Evolutionary conservation across 768 basidiomycete genomes (phyloP), one percentile per base, ranked within the genome.

Genomic region (Lentinula sp.): DNA sequence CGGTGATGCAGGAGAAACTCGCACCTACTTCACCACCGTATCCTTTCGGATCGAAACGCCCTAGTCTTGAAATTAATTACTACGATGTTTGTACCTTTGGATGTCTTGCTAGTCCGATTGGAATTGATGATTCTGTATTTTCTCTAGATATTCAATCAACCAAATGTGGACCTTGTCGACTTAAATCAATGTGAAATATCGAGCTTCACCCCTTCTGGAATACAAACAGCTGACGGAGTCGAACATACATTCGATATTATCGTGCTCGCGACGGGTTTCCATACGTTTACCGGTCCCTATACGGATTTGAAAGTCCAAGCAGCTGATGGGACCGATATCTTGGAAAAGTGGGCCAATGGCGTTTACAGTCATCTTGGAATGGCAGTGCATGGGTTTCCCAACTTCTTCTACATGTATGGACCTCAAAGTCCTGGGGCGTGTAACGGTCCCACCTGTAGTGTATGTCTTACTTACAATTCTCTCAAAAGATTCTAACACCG

Each of bases 321-420:
- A 4, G 62, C 53, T 13, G 62, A 71, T 54, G 69, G 70, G 0
- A 52, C 48, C 0, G 23, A 53, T 10, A 61, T 70, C 33, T 23
- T 60, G 10, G 69, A 71, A 23, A 70, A 66, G 53, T 71, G 70
- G 70, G 23, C 13, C 10, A 64, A 63, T 28, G 65, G 65, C 1
- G 53, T 69, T 10, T 61, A 64, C 2, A 71, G 68, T 4, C 64
- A 70, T 49, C 61, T 71, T 10, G 70, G 70, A n/a, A 35, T 70
- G 65, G 61, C 64, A 12, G 59, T 50, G 4, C 53, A 66, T 7
- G 59, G 63, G 23, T 71, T 62, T 53, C 70, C 69, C 0, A 71
- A 71, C 49, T 67, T 71, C 68, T 71, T 70, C 60, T 69, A 65
- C 57, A 59, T 62, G 16, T 69, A 68, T 56, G 70, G 69, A 2